Percentiles rank a stretch among this genome's conserved stretches.
Evolutionary conservation across 305 asterid species (phyloP).

Genomic region (Vinca major): DNA sequence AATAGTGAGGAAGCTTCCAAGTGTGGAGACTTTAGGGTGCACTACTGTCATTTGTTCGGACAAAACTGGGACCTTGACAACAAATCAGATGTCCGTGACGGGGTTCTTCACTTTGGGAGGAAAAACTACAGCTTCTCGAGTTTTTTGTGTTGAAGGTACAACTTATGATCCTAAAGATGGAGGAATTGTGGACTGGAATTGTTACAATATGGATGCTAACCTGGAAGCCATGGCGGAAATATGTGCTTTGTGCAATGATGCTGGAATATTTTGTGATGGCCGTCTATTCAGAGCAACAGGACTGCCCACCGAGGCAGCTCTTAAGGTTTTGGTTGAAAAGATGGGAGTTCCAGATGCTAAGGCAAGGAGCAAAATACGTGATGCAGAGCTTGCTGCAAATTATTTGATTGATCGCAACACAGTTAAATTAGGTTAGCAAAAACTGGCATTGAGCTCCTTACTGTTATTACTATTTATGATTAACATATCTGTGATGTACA

Average conservation of each 20-base stretch:
- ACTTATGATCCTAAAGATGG: constrained; percentile 92
- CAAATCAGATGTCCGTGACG: constrained; percentile 83
- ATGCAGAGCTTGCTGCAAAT: constrained; percentile 44
- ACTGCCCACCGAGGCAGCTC: constrained; percentile 94
- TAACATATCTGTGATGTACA: constrained; percentile 19
- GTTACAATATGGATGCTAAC: constrained; percentile 54
- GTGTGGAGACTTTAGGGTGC: constrained; percentile 90
- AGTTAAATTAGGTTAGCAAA: constrained; percentile 47
- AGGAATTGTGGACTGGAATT: constrained; percentile 61
- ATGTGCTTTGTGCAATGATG: constrained; percentile 81
- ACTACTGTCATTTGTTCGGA: constrained; percentile 90
- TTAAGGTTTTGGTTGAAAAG: constrained; percentile 87
- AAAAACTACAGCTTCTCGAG: constrained; percentile 30
- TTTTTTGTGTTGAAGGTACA: constrained; percentile 60
- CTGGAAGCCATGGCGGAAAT: constrained; percentile 64
- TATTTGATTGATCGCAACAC: constrained; percentile 59
- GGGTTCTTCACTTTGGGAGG: constrained; percentile 62
- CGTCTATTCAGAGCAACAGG: constrained; percentile 68
- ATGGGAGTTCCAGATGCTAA: constrained; percentile 68
- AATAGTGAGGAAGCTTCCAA: constrained; percentile 74
- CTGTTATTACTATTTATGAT: not conserved
- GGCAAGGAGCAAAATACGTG: constrained; percentile 43
- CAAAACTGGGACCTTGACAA: constrained; percentile 83
- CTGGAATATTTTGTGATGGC: constrained; percentile 61
- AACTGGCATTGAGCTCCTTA: constrained; percentile 7